These are phyloP conservation scores for Clonostachys rosea DNA, from an alignment of 2,329 filamentous ascomycete species.

Conservation along the genomic window DNA sequence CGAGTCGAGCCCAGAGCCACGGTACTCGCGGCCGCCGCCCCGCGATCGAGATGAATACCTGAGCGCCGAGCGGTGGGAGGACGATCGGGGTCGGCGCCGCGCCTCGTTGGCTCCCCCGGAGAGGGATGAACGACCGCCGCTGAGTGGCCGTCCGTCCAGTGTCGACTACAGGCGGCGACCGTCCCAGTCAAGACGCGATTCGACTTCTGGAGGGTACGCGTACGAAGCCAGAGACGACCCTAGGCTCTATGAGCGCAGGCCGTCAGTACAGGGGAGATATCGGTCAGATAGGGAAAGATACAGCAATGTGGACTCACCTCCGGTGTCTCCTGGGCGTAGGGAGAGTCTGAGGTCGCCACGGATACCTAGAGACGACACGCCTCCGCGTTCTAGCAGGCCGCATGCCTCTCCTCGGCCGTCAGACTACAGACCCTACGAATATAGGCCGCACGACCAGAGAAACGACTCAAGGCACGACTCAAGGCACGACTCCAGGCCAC, in stretches of 20 bases:
- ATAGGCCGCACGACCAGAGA: conserved; percentile 7
- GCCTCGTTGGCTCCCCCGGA: conserved; percentile 1
- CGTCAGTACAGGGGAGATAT: neutral
- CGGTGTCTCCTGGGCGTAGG: too few relatives aligned
- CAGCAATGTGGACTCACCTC: too few relatives aligned
- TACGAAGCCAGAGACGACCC: neutral
- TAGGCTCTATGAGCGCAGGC: neutral
- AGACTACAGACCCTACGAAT: conserved; percentile 6
- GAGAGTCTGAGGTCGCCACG: too few relatives aligned
- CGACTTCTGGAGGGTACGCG: neutral
- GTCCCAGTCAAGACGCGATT: neutral
- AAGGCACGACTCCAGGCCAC: neutral
- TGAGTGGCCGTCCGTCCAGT: too few relatives aligned
- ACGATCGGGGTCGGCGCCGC: neutral
- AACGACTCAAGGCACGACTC: neutral
- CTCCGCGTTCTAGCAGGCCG: too few relatives aligned
- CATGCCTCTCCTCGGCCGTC: too few relatives aligned
- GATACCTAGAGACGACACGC: too few relatives aligned
- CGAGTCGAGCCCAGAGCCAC: neutral
- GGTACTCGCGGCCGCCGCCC: neutral
- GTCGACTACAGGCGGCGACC: too few relatives aligned
- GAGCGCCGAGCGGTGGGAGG: too few relatives aligned
- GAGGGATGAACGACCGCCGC: neutral
- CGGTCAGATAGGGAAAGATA: neutral
- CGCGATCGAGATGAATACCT: too few relatives aligned